A percentile compares a stretch with the other conserved stretches of the same genome.
phyloP scores from a whole-genome alignment of 768 basidiomycete species.

The Mycena sanguinolenta region DNA sequence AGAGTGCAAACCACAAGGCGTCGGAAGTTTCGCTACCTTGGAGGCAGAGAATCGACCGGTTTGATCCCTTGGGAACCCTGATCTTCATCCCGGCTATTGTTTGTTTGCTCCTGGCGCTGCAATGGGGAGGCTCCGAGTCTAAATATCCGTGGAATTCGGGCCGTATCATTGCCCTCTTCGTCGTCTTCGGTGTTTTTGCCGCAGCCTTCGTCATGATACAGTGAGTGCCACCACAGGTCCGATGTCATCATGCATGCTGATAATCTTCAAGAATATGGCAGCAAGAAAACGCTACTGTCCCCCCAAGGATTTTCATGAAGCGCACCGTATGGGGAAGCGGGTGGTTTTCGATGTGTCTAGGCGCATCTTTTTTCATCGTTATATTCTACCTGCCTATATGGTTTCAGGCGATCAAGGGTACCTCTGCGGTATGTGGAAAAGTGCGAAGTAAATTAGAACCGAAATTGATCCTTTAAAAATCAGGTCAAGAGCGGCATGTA shows the following conservation, averaged over 20 bases:
- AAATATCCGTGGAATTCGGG: conserved; percentile 23
- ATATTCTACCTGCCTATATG: neutral
- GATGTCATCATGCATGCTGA: neutral
- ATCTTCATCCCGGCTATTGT: conserved; percentile 12
- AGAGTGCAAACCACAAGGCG: conserved; percentile 10
- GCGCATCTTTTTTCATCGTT: conserved; percentile 9
- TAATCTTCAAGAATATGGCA: conserved; percentile 1
- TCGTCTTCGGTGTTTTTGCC: conserved; percentile 7
- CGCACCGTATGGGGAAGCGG: neutral
- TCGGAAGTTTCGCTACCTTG: neutral
- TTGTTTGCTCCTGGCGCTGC: conserved; percentile 15
- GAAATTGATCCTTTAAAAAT: neutral
- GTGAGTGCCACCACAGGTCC: neutral
- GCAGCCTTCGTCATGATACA: neutral
- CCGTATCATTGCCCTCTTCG: conserved; percentile 16
- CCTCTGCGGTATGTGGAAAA: neutral
- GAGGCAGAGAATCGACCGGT: conserved; percentile 23
- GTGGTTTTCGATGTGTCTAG: neutral
- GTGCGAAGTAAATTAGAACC: neutral
- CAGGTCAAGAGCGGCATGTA: conserved; percentile 3
- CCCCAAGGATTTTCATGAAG: conserved; percentile 12
- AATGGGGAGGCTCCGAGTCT: conserved; percentile 19
- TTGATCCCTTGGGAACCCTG: conserved; percentile 33
- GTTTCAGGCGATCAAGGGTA: conserved; percentile 11
- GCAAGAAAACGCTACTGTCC: conserved; percentile 6